Evolutionary conservation across 2,329 filamentous ascomycete genomes (phyloP), one percentile per base, ranked within the genome.

Genomic region (Colletotrichum camelliae): DNA sequence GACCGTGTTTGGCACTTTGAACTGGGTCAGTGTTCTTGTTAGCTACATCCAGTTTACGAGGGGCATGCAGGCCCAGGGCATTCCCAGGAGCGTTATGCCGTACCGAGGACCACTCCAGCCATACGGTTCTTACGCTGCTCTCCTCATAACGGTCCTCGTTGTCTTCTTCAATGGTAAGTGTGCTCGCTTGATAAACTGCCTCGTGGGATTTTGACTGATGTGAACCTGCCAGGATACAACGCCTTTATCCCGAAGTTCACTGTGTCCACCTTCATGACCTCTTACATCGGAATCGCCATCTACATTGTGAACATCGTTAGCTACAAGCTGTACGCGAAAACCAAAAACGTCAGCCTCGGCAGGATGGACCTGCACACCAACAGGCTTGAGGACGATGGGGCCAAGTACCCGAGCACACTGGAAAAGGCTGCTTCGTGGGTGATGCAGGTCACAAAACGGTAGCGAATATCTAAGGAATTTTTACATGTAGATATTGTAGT

Each of bases 261-360:
- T 2, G n/a, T 62, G 6, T 66, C 52, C 4, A 93, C 90, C 80
- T 96, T 96, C 84, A 91, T 96, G 82, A 95, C 93, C 0, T 93
- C 93, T 48, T 95, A 95, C 82, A 86, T 94, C 10, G 94, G 94
- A 67, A 95, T 96, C 78, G 94, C 94, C 2, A 84, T 96, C n/a
- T 96, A 95, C 83, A 82, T 96, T 18, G 85, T 89, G 21, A 88
- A 94, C 81, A 90, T 95, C 81, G 90, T 92, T 71, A 93, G 93
- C 0, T 93, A 93, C 85, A 94, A 94, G 86, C 67, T 89, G 72
- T 77, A 84, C 70, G 90, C 87, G 61, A 88, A 88, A 82, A 89
- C 85, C 76, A 87, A 89, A 80, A 86, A 88, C 6, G 82, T 94
- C 64, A 86, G 87, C 72, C 86, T 93, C 12, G 6, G 3, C 18